Evolutionary conservation across 805 yeast genomes (phyloP).

Genomic region (Sugiyamaella smithiae): DNA sequence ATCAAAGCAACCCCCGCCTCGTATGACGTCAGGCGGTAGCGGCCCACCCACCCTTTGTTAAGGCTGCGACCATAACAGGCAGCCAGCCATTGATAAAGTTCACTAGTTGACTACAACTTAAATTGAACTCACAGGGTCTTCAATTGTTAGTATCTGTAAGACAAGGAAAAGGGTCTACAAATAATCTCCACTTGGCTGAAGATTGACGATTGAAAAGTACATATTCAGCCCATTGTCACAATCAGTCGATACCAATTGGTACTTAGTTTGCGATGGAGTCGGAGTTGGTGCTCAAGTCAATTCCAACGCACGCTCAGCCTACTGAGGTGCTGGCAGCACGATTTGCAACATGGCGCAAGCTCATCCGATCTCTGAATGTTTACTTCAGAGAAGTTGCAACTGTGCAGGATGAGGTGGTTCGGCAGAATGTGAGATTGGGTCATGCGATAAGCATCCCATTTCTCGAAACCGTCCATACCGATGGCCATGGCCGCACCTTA

Average conservation of each 20-base stretch:
- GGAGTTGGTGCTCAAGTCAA: slow-evolving; percentile 9
- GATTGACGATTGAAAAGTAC: too few species aligned
- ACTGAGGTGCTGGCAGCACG: slow-evolving; percentile 83
- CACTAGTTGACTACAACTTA: slow-evolving; percentile 1
- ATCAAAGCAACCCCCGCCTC: neutral
- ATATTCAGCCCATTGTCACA: too few species aligned
- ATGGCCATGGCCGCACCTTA: slow-evolving; percentile 22
- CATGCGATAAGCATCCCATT: slow-evolving; percentile 66
- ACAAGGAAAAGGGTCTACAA: too few species aligned
- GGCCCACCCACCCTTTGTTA: slow-evolving; percentile 3
- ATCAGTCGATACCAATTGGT: too few species aligned
- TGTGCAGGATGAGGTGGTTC: slow-evolving; percentile 82
- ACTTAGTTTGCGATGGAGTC: neutral
- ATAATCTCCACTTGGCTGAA: too few species aligned
- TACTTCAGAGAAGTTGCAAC: slow-evolving; percentile 78
- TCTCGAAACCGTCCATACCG: slow-evolving; percentile 36
- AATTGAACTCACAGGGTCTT: too few species aligned
- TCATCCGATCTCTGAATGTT: slow-evolving; percentile 68
- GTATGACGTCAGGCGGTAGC: slow-evolving; percentile 3
- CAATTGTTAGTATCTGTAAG: too few species aligned
- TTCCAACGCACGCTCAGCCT: slow-evolving; percentile 68
- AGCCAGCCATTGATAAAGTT: neutral
- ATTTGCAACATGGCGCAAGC: slow-evolving; percentile 81
- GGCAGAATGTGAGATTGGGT: slow-evolving; percentile 77
- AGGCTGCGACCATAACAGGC: neutral